A percentile compares a stretch with the other conserved stretches of the same genome.
These are phyloP conservation scores for Phaeosphaeria sp. DNA, from an alignment of 2,329 filamentous ascomycete genomes.

Conservation along the genomic window DNA sequence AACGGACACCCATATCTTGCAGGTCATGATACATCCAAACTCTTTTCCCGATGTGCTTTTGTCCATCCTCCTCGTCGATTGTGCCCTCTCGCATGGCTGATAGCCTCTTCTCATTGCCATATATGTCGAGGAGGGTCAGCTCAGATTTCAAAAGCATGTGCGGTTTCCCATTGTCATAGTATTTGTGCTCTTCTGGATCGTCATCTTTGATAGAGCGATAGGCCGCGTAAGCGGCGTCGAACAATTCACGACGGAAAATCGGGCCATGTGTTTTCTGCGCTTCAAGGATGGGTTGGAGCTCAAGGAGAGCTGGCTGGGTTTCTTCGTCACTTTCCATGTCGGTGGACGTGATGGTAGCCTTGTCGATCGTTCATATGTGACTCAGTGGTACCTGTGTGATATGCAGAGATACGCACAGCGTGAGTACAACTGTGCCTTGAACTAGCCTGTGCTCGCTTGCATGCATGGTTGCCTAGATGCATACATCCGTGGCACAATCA, in stretches of 20 bases:
- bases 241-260: slow-evolving; percentile 10
- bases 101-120: neutral
- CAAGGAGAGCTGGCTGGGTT: neutral
- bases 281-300: slow-evolving; percentile 7
- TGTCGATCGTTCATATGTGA: neutral
- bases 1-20: neutral
- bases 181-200: neutral
- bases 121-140: slow-evolving; percentile 1
- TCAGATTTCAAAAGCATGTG: neutral
- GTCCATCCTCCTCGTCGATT: neutral
- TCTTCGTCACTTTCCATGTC: neutral
- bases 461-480: neutral
- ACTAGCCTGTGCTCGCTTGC: neutral
- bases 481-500: neutral
- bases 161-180: neutral
- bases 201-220: neutral
- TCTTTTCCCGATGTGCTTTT: neutral
- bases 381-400: neutral
- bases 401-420: neutral
- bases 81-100: neutral
- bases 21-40: slow-evolving; percentile 2
- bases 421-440: neutral
- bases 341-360: neutral
- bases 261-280: slow-evolving; percentile 7
- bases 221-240: slow-evolving; percentile 7